Conservation (phyloP, 2,329 filamentous ascomycete genomes). For the Pseudogymnoascus sp. region DNA sequence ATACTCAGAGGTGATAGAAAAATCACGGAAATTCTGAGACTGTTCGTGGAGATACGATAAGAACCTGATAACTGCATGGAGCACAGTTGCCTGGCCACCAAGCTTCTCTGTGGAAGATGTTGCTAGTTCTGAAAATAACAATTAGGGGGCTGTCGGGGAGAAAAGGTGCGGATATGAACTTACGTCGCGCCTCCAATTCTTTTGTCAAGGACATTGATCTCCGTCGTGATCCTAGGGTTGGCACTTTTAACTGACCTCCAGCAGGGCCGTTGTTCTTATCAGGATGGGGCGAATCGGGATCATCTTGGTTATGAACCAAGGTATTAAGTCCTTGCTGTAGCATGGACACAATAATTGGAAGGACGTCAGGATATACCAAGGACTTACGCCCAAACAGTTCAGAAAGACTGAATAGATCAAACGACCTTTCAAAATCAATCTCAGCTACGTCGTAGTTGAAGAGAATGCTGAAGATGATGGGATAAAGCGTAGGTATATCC, state of each 20-base stretch:
- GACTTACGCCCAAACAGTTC: conserved; percentile 64
- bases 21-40: conserved; percentile 74
- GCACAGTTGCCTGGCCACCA: conserved; percentile 53
- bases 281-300: conserved; percentile 46
- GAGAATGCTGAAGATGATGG: conserved; percentile 77
- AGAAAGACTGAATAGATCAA: conserved; percentile 67
- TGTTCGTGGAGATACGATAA: conserved; percentile 70
- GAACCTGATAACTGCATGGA: conserved; percentile 73
- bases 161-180: conserved; percentile 20
- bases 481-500: conserved; percentile 79
- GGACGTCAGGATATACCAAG: conserved; percentile 68
- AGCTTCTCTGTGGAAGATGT: conserved; percentile 43
- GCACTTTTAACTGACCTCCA: conserved; percentile 21
- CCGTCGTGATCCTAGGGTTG: conserved; percentile 19
- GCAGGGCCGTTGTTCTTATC: conserved; percentile 20
- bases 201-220: conserved; percentile 62
- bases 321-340: conserved; percentile 75
- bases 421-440: conserved; percentile 63
- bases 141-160: not conserved
- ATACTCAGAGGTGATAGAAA: conserved; percentile 72
- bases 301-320: conserved; percentile 54
- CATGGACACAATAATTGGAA: conserved; percentile 79
- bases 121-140: conserved; percentile 28
- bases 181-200: conserved; percentile 49
- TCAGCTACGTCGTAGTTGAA: conserved; percentile 76